phyloP scores from a whole-genome alignment of 2,329 filamentous ascomycete species.

The Raffaelea deltoideospora region DNA sequence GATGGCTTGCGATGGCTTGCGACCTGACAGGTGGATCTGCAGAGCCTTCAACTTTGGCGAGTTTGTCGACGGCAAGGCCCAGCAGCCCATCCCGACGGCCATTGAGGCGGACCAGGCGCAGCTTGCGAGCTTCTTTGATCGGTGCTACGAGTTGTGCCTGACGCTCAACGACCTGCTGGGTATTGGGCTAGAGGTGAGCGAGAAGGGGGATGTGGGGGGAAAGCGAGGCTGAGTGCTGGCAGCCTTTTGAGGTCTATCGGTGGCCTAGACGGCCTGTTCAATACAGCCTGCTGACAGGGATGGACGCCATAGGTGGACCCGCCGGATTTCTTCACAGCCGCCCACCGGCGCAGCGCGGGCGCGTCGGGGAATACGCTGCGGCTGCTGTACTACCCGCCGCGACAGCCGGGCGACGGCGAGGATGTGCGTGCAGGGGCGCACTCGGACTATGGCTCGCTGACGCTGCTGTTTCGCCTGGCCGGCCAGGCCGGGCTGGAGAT shows the following conservation, averaged over 20 bases:
- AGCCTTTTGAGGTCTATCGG: too few species aligned
- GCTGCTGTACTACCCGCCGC: conserved; percentile 57
- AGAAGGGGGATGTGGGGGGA: too few species aligned
- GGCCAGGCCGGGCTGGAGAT: conserved; percentile 83
- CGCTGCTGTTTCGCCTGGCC: conserved; percentile 69
- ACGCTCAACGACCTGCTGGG: conserved; percentile 65
- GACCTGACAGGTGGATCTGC: neutral
- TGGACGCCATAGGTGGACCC: conserved; percentile 23
- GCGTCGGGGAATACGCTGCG: conserved; percentile 47
- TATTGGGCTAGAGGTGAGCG: conserved; percentile 50
- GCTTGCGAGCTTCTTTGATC: conserved; percentile 50
- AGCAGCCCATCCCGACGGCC: conserved; percentile 59
- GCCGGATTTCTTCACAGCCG: conserved; percentile 37
- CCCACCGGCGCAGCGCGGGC: conserved; percentile 29
- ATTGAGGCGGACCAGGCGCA: conserved; percentile 44
- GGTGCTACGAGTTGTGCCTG: conserved; percentile 59
- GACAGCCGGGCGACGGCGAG: conserved; percentile 23
- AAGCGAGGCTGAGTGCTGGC: too few species aligned
- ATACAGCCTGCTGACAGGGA: neutral
- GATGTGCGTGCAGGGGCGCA: conserved; percentile 84
- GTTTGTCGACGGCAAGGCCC: conserved; percentile 51
- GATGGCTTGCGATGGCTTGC: too few species aligned
- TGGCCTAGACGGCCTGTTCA: too few species aligned
- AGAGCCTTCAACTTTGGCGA: conserved; percentile 89
- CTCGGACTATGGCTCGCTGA: conserved; percentile 66